phyloP scores from a whole-genome alignment of 2,329 filamentous ascomycete genomes.

The Pseudogymnoascus sp. region DNA sequence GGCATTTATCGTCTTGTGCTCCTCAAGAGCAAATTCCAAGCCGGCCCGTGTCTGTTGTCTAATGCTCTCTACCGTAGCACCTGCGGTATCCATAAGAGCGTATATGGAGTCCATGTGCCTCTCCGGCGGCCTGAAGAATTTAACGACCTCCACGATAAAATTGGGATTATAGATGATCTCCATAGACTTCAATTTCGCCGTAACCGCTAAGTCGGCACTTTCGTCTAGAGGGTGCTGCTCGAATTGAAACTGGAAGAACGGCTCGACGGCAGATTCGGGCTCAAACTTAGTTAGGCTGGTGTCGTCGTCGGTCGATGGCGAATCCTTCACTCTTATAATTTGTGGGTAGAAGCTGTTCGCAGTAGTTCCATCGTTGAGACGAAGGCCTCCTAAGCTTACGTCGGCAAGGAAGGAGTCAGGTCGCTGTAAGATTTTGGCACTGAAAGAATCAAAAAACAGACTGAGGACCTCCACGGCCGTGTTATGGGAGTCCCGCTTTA shows the following conservation, averaged over 20 bases:
- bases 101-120: constrained; percentile 97
- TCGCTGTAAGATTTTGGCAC: constrained; percentile 78
- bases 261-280: constrained; percentile 48
- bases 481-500: constrained; percentile 78
- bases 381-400: constrained; percentile 81
- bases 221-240: constrained; percentile 94
- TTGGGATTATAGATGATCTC: constrained; percentile 97
- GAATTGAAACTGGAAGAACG: constrained; percentile 86
- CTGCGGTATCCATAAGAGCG: constrained; percentile 89
- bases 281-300: constrained; percentile 31
- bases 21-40: constrained; percentile 89
- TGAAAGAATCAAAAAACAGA: constrained; percentile 90
- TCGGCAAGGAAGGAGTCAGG: constrained; percentile 87
- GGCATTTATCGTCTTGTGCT: constrained; percentile 96
- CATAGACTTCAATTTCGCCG: constrained; percentile 85
- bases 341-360: constrained; percentile 85
- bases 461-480: constrained; percentile 74
- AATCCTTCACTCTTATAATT: constrained; percentile 92
- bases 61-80: constrained; percentile 89
- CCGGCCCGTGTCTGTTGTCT: constrained; percentile 93
- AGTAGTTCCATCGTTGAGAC: constrained; percentile 93
- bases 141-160: constrained; percentile 81
- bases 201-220: constrained; percentile 83
- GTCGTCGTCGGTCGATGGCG: constrained; percentile 41
- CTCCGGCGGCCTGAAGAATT: constrained; percentile 94